phyloP scores from a whole-genome alignment of 169 alveolate species.

The Toxoplasma gondii region DNA sequence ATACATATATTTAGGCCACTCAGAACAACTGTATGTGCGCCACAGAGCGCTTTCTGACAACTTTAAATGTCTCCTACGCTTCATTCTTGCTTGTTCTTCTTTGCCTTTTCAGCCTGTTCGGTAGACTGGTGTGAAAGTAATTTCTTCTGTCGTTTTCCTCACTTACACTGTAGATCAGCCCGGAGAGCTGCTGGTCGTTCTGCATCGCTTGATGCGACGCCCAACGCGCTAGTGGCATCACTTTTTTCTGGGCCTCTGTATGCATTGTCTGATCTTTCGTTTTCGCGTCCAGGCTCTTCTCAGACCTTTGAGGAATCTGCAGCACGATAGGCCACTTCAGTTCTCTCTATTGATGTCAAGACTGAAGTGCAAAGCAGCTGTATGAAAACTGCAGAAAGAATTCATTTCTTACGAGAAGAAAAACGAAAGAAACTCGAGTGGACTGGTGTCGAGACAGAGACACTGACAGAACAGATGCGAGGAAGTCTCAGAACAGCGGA shows the following conservation, averaged over 20 bases:
- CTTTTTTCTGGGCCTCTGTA: neutral
- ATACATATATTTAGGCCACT: neutral
- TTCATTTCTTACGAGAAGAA: neutral
- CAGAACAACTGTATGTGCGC: too few species aligned
- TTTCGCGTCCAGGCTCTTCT: neutral
- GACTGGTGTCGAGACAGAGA: neutral
- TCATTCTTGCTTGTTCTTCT: too few species aligned
- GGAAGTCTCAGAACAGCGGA: neutral
- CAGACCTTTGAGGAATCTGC: too few species aligned
- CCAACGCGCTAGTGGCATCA: neutral
- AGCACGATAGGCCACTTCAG: neutral
- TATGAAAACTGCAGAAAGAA: neutral
- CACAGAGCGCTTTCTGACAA: neutral
- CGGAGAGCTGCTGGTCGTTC: neutral
- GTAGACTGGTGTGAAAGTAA: neutral
- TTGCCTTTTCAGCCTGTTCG: neutral
- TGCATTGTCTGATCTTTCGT: neutral
- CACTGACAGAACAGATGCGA: neutral
- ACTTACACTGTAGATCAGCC: neutral
- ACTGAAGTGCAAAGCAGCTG: too few species aligned
- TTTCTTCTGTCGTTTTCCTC: neutral
- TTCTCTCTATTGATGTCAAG: too few species aligned
- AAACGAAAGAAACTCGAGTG: neutral
- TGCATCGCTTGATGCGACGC: neutral
- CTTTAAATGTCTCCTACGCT: neutral